Percentiles rank a stretch among this genome's conserved stretches.
These are phyloP conservation scores for Ploettnerulaceae sp. DNA, from an alignment of 2,329 filamentous ascomycete genomes.

Conservation along the genomic window DNA sequence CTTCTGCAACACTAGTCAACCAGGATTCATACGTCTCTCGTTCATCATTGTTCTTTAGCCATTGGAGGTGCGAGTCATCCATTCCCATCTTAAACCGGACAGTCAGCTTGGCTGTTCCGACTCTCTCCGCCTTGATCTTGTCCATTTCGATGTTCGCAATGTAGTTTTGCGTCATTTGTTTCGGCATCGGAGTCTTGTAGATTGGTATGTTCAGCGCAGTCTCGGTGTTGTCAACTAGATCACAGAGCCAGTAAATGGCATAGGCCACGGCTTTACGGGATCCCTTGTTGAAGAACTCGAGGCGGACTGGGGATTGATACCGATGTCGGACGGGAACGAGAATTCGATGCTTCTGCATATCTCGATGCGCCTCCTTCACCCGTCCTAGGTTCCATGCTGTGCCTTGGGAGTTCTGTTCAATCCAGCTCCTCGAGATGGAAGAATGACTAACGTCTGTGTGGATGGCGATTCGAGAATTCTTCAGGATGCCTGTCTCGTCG, in stretches of 20 bases:
- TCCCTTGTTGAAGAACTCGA: conserved; percentile 19
- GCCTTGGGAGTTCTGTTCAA: conserved; percentile 9
- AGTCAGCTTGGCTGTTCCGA: conserved; percentile 14
- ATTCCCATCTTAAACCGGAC: conserved; percentile 22
- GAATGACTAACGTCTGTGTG: conserved; percentile 20
- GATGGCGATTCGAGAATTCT: conserved; percentile 14
- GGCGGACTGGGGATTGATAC: conserved; percentile 17
- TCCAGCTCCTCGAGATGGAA: conserved; percentile 14
- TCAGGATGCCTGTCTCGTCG: conserved; percentile 7
- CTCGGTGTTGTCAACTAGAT: conserved; percentile 18
- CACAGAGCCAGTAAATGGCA: conserved; percentile 19
- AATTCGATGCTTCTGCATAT: conserved; percentile 16
- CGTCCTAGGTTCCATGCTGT: conserved; percentile 15
- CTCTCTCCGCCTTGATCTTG: conserved; percentile 13
- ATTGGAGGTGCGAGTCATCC: conserved; percentile 19
- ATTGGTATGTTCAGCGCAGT: conserved; percentile 14
- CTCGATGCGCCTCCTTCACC: conserved; percentile 11
- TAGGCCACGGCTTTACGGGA: conserved; percentile 16
- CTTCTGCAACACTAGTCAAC: conserved; percentile 19
- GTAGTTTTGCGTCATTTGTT: conserved; percentile 20
- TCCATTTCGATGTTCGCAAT: conserved; percentile 12
- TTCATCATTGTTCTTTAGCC: conserved; percentile 20
- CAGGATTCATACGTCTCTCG: conserved; percentile 19
- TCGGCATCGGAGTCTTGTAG: conserved; percentile 17
- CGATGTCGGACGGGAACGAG: conserved; percentile 17